Conservation (phyloP, 2,329 filamentous ascomycete genomes). For the Zasmidium citrigriseum region DNA sequence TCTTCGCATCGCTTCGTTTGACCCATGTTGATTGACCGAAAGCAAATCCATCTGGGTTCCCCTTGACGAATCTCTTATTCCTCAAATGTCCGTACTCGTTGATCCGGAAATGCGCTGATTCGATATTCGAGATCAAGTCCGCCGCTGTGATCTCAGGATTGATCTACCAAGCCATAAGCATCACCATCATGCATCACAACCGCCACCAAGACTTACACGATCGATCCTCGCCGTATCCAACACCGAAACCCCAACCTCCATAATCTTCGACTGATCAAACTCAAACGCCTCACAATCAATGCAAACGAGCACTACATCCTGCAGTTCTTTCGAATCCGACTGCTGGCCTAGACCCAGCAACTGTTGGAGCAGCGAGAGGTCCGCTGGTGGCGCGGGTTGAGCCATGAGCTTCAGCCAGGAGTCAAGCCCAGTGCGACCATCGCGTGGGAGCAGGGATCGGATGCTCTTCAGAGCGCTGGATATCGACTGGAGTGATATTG, state of each 20-base stretch:
- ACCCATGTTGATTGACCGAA: conserved; percentile 63
- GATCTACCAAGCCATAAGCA: background rate
- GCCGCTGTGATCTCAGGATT: conserved; percentile 37
- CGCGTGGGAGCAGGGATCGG: no score
- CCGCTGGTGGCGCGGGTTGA: background rate
- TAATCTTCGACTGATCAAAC: conserved; percentile 63
- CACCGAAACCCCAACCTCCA: conserved; percentile 81
- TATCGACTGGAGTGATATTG: background rate
- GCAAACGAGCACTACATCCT: conserved; percentile 67
- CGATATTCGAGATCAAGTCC: conserved; percentile 10
- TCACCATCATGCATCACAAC: background rate
- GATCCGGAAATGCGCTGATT: conserved; percentile 67
- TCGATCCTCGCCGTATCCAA: conserved; percentile 65
- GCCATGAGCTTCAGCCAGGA: background rate
- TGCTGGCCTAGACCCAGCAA: background rate
- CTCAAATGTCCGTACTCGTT: conserved; percentile 65
- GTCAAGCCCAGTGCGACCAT: no score
- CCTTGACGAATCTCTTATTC: conserved; percentile 69
- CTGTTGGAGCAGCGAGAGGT: background rate
- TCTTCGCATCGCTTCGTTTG: conserved; percentile 41
- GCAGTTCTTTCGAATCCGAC: background rate
- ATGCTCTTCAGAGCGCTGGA: no score
- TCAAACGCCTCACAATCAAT: conserved; percentile 87
- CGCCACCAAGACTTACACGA: conserved; percentile 5
- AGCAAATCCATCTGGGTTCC: conserved; percentile 72